Evolutionary conservation across 2,329 filamentous ascomycete species (phyloP).

Genomic region (Penicillium hesseltinei): DNA sequence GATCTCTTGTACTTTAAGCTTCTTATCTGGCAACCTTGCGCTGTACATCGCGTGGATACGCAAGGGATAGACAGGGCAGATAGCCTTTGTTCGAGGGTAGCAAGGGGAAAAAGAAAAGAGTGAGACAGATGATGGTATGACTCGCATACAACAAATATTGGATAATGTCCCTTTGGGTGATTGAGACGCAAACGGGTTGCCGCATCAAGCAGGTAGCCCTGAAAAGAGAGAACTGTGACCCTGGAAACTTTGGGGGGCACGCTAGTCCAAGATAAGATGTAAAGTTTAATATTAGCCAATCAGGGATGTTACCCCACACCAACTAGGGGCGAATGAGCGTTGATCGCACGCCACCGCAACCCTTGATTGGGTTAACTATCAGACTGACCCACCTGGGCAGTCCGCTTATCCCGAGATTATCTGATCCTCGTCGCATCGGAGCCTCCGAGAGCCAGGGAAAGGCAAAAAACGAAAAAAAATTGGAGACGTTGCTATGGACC

Average conservation of each 20-base stretch:
- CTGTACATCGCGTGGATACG: neutral
- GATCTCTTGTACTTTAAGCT: neutral
- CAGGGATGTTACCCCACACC: accelerated
- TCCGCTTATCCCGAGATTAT: neutral
- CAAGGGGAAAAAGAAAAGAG: neutral
- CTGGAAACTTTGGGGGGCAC: neutral
- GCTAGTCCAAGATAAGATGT: neutral
- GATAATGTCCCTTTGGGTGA: neutral
- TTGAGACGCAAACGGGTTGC: constrained; percentile 6
- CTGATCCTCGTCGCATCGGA: constrained; percentile 8
- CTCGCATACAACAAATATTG: neutral
- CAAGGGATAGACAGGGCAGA: neutral
- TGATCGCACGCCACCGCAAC: neutral
- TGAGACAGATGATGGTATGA: neutral
- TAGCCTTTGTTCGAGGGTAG: too few relatives aligned
- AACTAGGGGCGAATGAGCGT: neutral
- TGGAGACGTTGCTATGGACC: neutral
- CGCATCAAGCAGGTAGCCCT: neutral
- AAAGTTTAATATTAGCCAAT: neutral
- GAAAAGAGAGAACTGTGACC: neutral
- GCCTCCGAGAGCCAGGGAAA: neutral
- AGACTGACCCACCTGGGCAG: neutral
- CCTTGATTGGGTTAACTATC: neutral
- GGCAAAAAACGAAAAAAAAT: neutral
- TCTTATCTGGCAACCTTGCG: neutral